Evolutionary conservation across 2,329 filamentous ascomycete genomes (phyloP).

Genomic region (Hypoxylon rubiginosum): DNA sequence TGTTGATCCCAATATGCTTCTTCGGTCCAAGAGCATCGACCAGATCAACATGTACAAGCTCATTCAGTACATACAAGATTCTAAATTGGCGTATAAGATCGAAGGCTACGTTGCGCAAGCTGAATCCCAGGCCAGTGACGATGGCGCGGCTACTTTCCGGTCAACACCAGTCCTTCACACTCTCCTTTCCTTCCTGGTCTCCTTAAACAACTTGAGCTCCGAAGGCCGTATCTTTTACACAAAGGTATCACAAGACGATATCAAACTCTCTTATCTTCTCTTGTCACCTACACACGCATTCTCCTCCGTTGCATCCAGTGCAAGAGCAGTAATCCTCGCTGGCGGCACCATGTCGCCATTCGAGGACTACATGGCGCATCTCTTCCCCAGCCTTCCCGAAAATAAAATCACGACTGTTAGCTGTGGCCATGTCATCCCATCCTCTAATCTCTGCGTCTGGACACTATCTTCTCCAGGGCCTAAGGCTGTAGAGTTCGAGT

Average conservation of each 20-base stretch:
- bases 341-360: conserved; percentile 99
- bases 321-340: conserved; percentile 88
- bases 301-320: conserved; percentile 85
- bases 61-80: conserved; percentile 88
- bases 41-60: conserved; percentile 96
- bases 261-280: conserved; percentile 84
- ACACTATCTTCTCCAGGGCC: conserved; percentile 68
- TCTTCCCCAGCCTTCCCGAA: conserved; percentile 80
- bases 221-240: conserved; percentile 77
- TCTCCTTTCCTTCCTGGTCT: conserved; percentile 75
- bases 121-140: conserved; percentile 57
- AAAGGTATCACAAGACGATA: conserved; percentile 60
- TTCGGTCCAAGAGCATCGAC: conserved; percentile 88
- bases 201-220: conserved; percentile 86
- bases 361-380: conserved; percentile 86
- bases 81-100: conserved; percentile 93
- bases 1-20: conserved; percentile 77
- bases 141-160: conserved; percentile 52
- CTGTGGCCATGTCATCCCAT: conserved; percentile 93
- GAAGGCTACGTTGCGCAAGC: conserved; percentile 85
- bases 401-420: conserved; percentile 82
- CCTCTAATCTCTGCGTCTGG: conserved; percentile 83
- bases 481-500: conserved; percentile 73
- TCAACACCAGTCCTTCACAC: conserved; percentile 67
- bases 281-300: conserved; percentile 94